Base-by-base conservation (phyloP, 176 grass and related monocot species). In the Aegilops speltoides region DNA sequence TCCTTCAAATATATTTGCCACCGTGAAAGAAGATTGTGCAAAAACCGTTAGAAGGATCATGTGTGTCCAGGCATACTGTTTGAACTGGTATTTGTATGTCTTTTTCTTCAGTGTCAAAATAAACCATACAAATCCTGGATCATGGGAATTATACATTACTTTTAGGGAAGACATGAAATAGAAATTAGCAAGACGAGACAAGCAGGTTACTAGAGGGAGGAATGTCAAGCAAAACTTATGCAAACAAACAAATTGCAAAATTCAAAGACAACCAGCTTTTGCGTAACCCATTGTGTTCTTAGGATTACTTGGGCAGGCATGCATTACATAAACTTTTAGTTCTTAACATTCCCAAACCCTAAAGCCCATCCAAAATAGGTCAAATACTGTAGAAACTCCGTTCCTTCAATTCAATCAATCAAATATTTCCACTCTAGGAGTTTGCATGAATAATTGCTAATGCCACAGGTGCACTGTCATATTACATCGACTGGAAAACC, bases 1-100 rank as follows among this genome's bases (percentile, higher is more conserved):
- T 71, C 97, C 97, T 92, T 99, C 97, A 59, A 99, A 99, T 91
- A 99, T 99, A 91, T 96, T 99, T 90, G 90, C 97, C 6, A 99
- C 97, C 20, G 94, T 99, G 68, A 99, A 99, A 69, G 97, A 88
- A 24, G 97, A 99, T 70, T 99, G 94, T 0, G 69, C 90, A 81
- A 92, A 99, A 64, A 99, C 97, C 23, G 87, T 94, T 79, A 99
- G 78, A 87, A 99, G 97, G 48, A 99, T 99, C 97, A 99, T 99
- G 89, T 93, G 97, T 2, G 94, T 99, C 97, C 97, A 99, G 25
- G 94, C 92, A 88, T 99, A 99, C 76, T 99, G 97, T 85, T 95
- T 99, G 71, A 99, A 99, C 81, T 97, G 97, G 85, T 99, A 99
- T 73, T 94, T 99, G 83, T 99, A 99, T 78, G 87, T 83, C 85